A percentile compares a stretch with the other conserved stretches of the same genome.
phyloP scores from a whole-genome alignment of 1,139 yeast genomes.

The Diutina rugosa region DNA sequence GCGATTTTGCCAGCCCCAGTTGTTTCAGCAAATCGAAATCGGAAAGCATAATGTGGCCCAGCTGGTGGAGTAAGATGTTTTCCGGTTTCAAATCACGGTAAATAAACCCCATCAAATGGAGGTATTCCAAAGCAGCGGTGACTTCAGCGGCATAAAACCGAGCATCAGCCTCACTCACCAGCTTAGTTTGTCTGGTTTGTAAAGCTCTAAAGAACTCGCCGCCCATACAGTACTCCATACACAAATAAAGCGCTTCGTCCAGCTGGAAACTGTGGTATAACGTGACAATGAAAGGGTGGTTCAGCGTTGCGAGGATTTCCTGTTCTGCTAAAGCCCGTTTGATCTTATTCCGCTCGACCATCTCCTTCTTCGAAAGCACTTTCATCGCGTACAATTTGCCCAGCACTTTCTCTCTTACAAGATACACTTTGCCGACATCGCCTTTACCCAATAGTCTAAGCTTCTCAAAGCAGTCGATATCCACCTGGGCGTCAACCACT shows the following conservation, averaged over 20 bases:
- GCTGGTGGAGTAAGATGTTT: constrained; percentile 81
- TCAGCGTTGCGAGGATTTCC: constrained; percentile 87
- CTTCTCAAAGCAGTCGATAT: constrained; percentile 80
- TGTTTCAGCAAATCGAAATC: constrained; percentile 95
- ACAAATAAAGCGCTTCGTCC: constrained; percentile 80
- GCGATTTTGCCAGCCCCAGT: constrained; percentile 54
- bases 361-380: constrained; percentile 77
- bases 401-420: constrained; percentile 72
- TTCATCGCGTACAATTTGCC: constrained; percentile 85
- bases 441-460: constrained; percentile 86
- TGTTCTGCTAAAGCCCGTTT: constrained; percentile 94
- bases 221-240: constrained; percentile 99
- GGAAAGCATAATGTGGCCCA: constrained; percentile 95
- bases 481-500: constrained; percentile 66
- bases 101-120: constrained; percentile 93
- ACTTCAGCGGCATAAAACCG: constrained; percentile 94
- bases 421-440: constrained; percentile 92
- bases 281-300: constrained; percentile 95
- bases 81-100: constrained; percentile 94
- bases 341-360: constrained; percentile 90
- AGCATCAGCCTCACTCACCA: constrained; percentile 82
- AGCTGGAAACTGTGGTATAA: constrained; percentile 94
- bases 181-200: constrained; percentile 80
- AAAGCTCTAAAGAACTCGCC: constrained; percentile 96
- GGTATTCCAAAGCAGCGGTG: constrained; percentile 89